Evolutionary conservation across 441 rosid genomes (phyloP).

Genomic region (Pelargonium fulgidum): DNA sequence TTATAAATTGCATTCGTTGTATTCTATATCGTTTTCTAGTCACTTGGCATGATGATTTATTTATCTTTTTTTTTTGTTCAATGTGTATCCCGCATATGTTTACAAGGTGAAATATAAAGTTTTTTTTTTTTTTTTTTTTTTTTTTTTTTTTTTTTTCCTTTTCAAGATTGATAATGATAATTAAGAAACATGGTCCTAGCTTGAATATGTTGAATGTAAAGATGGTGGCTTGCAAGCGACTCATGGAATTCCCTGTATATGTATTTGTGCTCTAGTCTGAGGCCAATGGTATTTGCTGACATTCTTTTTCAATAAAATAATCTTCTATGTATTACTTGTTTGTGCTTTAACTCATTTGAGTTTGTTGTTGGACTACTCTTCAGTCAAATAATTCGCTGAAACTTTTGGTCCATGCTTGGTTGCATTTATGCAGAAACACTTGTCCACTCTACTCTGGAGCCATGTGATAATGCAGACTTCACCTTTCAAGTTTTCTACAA

Average conservation of each 20-base stretch:
- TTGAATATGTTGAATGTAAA: not conserved
- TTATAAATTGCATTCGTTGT: not conserved
- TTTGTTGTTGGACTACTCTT: not conserved
- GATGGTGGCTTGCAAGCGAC: not conserved
- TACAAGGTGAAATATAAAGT: not conserved
- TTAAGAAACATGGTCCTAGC: too few species aligned
- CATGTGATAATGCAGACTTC: slow-evolving; percentile 72
- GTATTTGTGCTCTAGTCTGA: not conserved
- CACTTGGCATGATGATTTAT: too few species aligned
- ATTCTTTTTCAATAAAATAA: not conserved
- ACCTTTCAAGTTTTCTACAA: slow-evolving; percentile 84
- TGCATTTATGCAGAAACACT: slow-evolving; percentile 60
- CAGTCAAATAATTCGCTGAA: not conserved
- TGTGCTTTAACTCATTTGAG: not conserved
- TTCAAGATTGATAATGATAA: too few species aligned
- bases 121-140: too few species aligned
- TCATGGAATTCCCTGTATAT: not conserved
- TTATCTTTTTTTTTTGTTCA: too few species aligned
- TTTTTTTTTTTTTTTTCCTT: too few species aligned
- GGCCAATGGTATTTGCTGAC: not conserved
- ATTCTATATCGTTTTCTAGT: not conserved
- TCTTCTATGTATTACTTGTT: not conserved
- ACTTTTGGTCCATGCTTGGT: not conserved
- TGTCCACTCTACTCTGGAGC: slow-evolving; percentile 91
- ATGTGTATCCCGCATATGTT: not conserved